Evolutionary conservation across 306 rosid species (phyloP).

Genomic region (Dalbergia oliveri): DNA sequence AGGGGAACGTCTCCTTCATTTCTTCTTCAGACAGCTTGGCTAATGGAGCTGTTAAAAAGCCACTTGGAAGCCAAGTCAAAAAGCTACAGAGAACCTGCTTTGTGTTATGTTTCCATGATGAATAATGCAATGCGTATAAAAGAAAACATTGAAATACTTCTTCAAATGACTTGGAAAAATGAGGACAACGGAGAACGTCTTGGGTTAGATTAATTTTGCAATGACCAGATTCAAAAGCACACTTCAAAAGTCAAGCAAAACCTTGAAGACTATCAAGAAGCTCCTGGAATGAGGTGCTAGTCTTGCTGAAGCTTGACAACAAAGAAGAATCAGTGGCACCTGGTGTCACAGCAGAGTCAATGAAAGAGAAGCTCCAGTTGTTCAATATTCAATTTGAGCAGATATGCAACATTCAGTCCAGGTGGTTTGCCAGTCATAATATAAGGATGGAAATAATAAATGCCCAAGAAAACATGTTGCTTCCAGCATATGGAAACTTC

Average conservation of each 20-base stretch:
- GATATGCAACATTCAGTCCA: not conserved
- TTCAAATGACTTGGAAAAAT: fast-evolving
- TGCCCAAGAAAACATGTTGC: conserved; percentile 45
- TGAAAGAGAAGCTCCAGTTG: conserved; percentile 67
- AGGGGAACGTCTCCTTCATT: conserved; percentile 36
- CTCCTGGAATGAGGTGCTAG: conserved; percentile 70
- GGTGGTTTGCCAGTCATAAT: conserved; percentile 44
- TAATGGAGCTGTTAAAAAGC: conserved; percentile 66
- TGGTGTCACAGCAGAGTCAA: conserved; percentile 42
- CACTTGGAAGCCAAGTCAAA: conserved; percentile 68
- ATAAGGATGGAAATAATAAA: conserved; percentile 60
- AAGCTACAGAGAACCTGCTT: conserved; percentile 59
- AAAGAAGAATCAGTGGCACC: conserved; percentile 52
- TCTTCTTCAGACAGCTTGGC: conserved; percentile 59
- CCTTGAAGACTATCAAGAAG: conserved; percentile 35
- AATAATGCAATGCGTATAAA: conserved; percentile 62
- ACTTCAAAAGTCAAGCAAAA: conserved; percentile 49
- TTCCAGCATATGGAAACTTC: conserved; percentile 72
- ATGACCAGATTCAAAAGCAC: conserved; percentile 67
- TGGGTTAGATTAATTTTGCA: conserved; percentile 27
- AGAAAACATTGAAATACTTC: conserved; percentile 14
- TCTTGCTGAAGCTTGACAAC: conserved; percentile 60
- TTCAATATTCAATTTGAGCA: conserved; percentile 37
- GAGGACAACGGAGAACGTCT: not conserved
- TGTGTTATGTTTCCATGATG: conserved; percentile 71